A percentile compares a stretch with the other conserved stretches of the same genome.
Conservation (phyloP, 805 yeast genomes). For the Schwanniomyces vanrijiae region DNA sequence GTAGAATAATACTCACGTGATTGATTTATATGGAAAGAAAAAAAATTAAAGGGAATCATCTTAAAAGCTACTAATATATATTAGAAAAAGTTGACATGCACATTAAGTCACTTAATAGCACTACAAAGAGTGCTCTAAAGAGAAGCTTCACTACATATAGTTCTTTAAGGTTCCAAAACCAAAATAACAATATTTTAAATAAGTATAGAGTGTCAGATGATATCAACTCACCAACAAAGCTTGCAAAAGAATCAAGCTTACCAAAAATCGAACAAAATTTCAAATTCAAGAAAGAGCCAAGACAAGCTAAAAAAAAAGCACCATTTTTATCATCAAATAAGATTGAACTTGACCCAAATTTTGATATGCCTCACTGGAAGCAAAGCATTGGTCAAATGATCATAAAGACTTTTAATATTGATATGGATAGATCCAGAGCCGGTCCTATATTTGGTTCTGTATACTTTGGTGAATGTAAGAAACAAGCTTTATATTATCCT, state of each 20-base stretch:
- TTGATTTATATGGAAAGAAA: not conserved
- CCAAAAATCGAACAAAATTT: conserved; percentile 38
- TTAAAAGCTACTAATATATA: not conserved
- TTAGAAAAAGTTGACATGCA: not conserved
- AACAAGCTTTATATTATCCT: conserved; percentile 77
- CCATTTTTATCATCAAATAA: conserved; percentile 41
- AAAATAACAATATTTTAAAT: conserved; percentile 13
- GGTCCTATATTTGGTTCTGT: conserved; percentile 92
- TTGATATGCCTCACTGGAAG: conserved; percentile 34
- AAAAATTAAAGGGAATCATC: not conserved
- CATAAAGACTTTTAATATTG: conserved; percentile 63
- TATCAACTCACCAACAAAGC: conserved; percentile 27
- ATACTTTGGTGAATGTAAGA: conserved; percentile 84
- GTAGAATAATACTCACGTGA: not conserved
- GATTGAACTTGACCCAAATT: conserved; percentile 37
- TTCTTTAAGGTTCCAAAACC: conserved; percentile 7
- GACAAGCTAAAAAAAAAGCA: conserved; percentile 33
- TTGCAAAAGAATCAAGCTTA: conserved; percentile 41
- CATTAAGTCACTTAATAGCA: not conserved
- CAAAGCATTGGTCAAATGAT: conserved; percentile 63
- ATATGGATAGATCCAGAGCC: conserved; percentile 89
- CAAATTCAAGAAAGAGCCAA: conserved; percentile 26
- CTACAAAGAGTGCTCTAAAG: not conserved
- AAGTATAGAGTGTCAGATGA: conserved; percentile 11
- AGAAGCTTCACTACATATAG: conserved; percentile 2